Evolutionary conservation across 1,139 yeast species (phyloP), one percentile per base, ranked within the genome.

Genomic region (Candida tunisiensis): DNA sequence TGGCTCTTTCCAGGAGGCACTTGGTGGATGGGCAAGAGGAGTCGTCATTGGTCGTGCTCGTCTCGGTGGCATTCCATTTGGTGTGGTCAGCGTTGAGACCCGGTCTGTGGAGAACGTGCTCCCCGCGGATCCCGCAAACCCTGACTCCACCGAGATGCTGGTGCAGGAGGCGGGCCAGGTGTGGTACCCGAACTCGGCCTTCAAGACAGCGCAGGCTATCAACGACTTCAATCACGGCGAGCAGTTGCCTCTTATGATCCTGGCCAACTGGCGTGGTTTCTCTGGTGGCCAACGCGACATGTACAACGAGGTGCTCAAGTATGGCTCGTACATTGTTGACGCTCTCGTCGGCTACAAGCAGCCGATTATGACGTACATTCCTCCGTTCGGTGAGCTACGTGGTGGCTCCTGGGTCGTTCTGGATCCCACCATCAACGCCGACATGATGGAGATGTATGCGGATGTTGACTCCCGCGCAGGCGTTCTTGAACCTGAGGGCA

Each of bases 371-470:
- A 82, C 91, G 19, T 88, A 88, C 56, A 88, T 88, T 52, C 98
- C 98, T 31, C 98, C 98, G 35, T 70, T 78, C 44, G 96, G 96
- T 53, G 98, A 88, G 57, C 69, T 91, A 44, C 80, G 98, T 69
- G 98, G 98, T 64, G 98, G 98, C 53, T 88, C 98, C 17, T 88
- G 98, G 98, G 98, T 91, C 33, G 98, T 88, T 40, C 94, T 88
- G 52, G 98, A 88, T 57, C 96, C 98, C 40, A 80, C 95, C 32
- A 88, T 91, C 60, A 88, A 91, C 54, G 57, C 77, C 28, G 96
- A 85, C 38, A 80, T 80, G 80, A 91, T 88, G 95, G 98, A 88
- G 62, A 88, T 88, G 96, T 88, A 85, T 47, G 96, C 96, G 14
- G 98, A 91, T 55, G 74, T 70, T 27, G 91, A 88, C 33, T 68